Evolutionary conservation across 1,284 basidiomycete genomes (phyloP).

Genomic region (Apiotrichum mycotoxinovorans): DNA sequence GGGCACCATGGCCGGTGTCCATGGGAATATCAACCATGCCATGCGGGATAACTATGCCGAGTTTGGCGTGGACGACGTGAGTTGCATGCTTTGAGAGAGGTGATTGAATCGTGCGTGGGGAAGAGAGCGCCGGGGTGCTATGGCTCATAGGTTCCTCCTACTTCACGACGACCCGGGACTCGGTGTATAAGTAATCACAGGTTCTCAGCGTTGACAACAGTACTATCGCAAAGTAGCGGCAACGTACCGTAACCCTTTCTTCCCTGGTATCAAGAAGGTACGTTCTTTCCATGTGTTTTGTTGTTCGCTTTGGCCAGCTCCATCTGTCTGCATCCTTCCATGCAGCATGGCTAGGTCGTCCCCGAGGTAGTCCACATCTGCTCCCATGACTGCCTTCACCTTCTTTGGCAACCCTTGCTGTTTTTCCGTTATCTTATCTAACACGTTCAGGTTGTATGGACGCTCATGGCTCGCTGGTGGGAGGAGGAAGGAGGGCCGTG

Average conservation of each 20-base stretch:
- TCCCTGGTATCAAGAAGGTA: slow-evolving; percentile 61
- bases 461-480: slow-evolving; percentile 52
- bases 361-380: too few relatives aligned
- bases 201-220: slow-evolving; percentile 28
- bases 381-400: too few relatives aligned
- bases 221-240: slow-evolving; percentile 58
- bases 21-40: slow-evolving; percentile 57
- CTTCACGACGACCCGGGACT: background rate
- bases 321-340: too few relatives aligned
- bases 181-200: background rate
- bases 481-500: slow-evolving; percentile 42
- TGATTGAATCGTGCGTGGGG: too few relatives aligned
- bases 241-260: slow-evolving; percentile 69
- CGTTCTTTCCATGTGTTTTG: too few relatives aligned
- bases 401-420: too few relatives aligned
- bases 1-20: slow-evolving; percentile 14
- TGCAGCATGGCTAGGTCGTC: too few relatives aligned
- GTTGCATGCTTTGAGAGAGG: too few relatives aligned
- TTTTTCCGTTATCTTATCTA: too few relatives aligned
- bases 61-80: slow-evolving; percentile 62
- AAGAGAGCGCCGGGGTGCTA: too few relatives aligned
- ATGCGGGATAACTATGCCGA: slow-evolving; percentile 68
- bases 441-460: slow-evolving; percentile 29
- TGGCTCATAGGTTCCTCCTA: too few relatives aligned
- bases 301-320: too few relatives aligned